Evolutionary conservation across 163 green algal species (phyloP), one percentile per base, ranked within the genome.

Genomic region (Chlamydomonas reinhardtii): DNA sequence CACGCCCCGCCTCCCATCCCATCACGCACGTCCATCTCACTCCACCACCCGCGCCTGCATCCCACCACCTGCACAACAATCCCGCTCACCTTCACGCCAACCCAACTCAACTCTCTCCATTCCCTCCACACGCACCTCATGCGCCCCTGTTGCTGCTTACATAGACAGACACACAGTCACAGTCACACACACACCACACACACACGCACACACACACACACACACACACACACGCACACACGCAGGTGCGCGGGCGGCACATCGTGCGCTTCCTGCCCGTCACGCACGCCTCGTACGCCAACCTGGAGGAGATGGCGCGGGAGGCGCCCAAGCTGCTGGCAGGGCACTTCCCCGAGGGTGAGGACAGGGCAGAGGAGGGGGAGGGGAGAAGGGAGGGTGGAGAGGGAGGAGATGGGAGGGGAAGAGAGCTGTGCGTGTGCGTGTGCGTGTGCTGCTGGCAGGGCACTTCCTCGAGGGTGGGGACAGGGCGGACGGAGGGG

Each of bases 181-280:
- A 9, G 19, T 14, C 9, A 1, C 48, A 20, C 11, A 56, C 48
- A 56, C 48, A 12, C 1, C 48, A 56, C 48, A 56, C 8, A 6
- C 43, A 54, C 43, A 54, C 8, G 8, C 48, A 56, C 48, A 1
- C 48, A 1, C 5, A 19, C 6, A 9, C 17, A 17, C 11, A 56
- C 48, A 5, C 39, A 12, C 48, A 9, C 11, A 56, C 48, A 17
- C 48, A 56, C 11, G 12, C 48, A 56, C 35, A 1, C 14, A 2
- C 39, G 2, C 68, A 85, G 77, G 85, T 91, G 74, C 83, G 85
- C 3, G 88, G 83, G 9, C 78, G 92, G 6, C 79, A 94, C 74
- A 91, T 92, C 78, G 90, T 93, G 61, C 93, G 96, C 54, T 91
- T 98, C 52, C 91, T 96, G 81, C 96, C 96, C 15, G 89, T 97